Evolutionary conservation across 176 grass and related monocot species (phyloP), one percentile per base, ranked within the genome.

Genomic region (Oryza officinalis): DNA sequence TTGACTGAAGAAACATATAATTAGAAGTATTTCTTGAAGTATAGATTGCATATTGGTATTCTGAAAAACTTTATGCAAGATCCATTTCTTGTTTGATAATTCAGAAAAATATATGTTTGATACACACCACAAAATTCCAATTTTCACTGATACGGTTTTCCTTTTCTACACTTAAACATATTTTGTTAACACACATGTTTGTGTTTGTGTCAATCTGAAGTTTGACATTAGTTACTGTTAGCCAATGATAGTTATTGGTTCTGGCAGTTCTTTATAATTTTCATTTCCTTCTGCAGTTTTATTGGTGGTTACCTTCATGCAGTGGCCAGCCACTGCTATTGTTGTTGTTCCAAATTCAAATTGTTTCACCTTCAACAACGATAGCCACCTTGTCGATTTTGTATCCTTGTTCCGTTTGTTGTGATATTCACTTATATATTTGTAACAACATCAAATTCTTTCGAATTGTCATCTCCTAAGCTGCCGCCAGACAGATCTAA

Each of bases 341-440:
- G 30, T 90, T 32, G 86, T 86, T 66, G 79, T 95, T 74, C 92
- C 96, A 40, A 90, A 61, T 80, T 93, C 96, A 78, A 85, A 91
- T 41, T 98, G 96, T 80, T 98, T 95, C 66, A 80, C 92, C 9
- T 71, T 98, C 41, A 85, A 98, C 70, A 95, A 93, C 67, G 85
- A 80, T 67, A 95, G 96, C 25, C 92, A 43, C 23, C 91, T 98
- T 90, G 80, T 98, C 84, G 96, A 98, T 88, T 95, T 98, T 54
- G 96, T 98, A 98, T 98, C 96, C 57, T 61, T 11, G n/a, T 25
- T 61, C n/a, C 96, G 89, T 89, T 82, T 30, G n/a, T 26, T 10
- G 26, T 76, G 14, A 25, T 79, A 69, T 61, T 68, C 32, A 2
- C 5, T 84, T 35, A 20, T 20, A 23, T 63, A 69, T 63, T 86